Evolutionary conservation across 768 basidiomycete genomes (phyloP).

Genomic region (Tylopilus cervinicoccineus): DNA sequence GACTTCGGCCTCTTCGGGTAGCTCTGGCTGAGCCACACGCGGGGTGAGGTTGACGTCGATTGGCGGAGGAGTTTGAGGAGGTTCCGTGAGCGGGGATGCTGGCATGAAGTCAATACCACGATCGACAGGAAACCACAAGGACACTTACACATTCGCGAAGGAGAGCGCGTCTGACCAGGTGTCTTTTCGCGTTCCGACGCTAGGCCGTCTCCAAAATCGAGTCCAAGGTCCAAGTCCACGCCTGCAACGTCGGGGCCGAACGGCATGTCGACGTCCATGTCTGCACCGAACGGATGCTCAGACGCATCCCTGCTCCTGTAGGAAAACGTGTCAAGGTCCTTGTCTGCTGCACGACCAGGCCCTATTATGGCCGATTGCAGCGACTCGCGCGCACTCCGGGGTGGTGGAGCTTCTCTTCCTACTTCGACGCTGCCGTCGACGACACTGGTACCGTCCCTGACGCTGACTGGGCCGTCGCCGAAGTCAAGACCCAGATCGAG

Average conservation of each 20-base stretch:
- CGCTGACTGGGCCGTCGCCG: constrained; percentile 51
- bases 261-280: constrained; percentile 47
- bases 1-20: constrained; percentile 34
- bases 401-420: constrained; percentile 64
- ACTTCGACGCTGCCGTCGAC: constrained; percentile 59
- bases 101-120: constrained; percentile 8
- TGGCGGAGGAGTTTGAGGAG: constrained; percentile 75
- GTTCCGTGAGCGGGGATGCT: constrained; percentile 77
- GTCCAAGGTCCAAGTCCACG: constrained; percentile 63
- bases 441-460: constrained; percentile 46
- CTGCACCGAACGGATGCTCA: constrained; percentile 60
- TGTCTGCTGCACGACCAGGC: constrained; percentile 38
- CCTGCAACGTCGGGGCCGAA: constrained; percentile 48
- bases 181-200: constrained; percentile 47
- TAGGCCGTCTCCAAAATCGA: constrained; percentile 62
- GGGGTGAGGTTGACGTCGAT: constrained; percentile 46
- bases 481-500: constrained; percentile 77
- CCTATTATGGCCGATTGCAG: constrained; percentile 61
- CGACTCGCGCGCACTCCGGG: constrained; percentile 46
- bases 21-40: constrained; percentile 39
- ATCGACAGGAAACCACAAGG: background rate
- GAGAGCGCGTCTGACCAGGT: constrained; percentile 54
- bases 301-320: constrained; percentile 60
- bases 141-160: constrained; percentile 66
- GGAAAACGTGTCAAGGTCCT: constrained; percentile 64